Evolutionary conservation across 2,329 filamentous ascomycete species (phyloP), one percentile per base, ranked within the genome.

Genomic region (Trichoderma cornu-damae): DNA sequence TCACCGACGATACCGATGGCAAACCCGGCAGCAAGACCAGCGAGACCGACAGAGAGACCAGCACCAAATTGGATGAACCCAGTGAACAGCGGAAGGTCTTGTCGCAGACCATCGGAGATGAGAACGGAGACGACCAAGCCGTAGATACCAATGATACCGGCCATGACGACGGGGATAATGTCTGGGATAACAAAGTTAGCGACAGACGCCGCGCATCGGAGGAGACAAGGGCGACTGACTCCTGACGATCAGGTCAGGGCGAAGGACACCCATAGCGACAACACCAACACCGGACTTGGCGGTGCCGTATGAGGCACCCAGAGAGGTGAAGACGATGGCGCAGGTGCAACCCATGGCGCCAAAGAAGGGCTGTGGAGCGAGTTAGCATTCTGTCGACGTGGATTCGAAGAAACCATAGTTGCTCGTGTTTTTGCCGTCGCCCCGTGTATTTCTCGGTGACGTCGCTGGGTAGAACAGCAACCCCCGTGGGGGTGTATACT

Each of bases 81-180:
- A 16, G 72, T 72, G 62, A 74, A 69, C n/a, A 76, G 64, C 35
- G 75, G 65, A 69, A 76, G 73, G 60, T 72, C 72, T 64, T 76
- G 72, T 22, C 64, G 62, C 52, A 77, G 67, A 59, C 66, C 65
- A 58, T 69, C 70, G 24, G 73, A 69, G 65, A 78, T 77, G 64
- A 78, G 72, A 62, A 78, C 74, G 58, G 70, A 71, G 51, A 70
- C 69, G 42, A 78, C 74, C 37, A 78, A 69, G 51, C 75, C 75
- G 64, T 77, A 77, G 60, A 78, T 77, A 88, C 90, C 94, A 78
- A 99, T 97, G 78, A 99, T 99, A 97, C 94, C 94, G 82, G 94
- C 94, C 94, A 99, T 99, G 86, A 99, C 96, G 77, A 97, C 94
- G 74, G 94, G 94, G 64, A 97, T 93, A 76, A 97, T 96, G 84